Conservation (phyloP, 1,284 basidiomycete genomes). For the Tilletia horrida region DNA sequence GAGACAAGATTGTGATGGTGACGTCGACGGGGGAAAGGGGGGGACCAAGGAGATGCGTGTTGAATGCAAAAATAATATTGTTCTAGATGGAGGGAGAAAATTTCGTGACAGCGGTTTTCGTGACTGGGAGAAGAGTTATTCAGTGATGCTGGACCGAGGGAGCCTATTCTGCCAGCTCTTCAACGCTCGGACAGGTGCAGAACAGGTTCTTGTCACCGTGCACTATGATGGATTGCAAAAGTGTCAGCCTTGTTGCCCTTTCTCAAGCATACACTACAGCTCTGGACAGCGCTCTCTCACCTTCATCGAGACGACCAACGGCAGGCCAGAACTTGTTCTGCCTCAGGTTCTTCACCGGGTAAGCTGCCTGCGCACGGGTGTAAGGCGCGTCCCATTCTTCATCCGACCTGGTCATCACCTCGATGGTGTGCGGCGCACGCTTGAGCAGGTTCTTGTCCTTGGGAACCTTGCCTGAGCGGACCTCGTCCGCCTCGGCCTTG, state of each 20-base stretch:
- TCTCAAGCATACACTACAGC: background rate
- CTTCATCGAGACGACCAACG: constrained; percentile 48
- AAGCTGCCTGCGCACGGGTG: constrained; percentile 41
- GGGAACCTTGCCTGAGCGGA: constrained; percentile 73
- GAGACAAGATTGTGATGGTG: too few relatives aligned
- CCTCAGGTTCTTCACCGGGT: constrained; percentile 39
- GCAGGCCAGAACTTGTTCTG: constrained; percentile 52
- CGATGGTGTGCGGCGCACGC: constrained; percentile 87
- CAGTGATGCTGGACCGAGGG: too few relatives aligned
- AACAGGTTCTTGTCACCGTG: constrained; percentile 16
- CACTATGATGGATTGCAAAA: background rate
- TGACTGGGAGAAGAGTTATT: background rate
- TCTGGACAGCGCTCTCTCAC: background rate
- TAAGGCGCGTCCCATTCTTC: constrained; percentile 71
- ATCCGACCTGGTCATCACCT: constrained; percentile 67
- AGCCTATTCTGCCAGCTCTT: constrained; percentile 8
- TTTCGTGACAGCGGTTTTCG: too few relatives aligned
- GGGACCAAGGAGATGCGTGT: too few relatives aligned
- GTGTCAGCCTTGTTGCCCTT: too few relatives aligned
- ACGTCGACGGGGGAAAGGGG: too few relatives aligned
- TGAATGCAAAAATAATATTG: too few relatives aligned
- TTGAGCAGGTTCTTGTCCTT: constrained; percentile 70
- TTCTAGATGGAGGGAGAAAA: too few relatives aligned
- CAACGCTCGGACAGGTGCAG: constrained; percentile 13
- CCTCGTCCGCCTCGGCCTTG: constrained; percentile 81